Percentiles rank a stretch among this genome's conserved stretches.
phyloP scores from a whole-genome alignment of 805 yeast species.

The Nakazawaea pomicola region DNA sequence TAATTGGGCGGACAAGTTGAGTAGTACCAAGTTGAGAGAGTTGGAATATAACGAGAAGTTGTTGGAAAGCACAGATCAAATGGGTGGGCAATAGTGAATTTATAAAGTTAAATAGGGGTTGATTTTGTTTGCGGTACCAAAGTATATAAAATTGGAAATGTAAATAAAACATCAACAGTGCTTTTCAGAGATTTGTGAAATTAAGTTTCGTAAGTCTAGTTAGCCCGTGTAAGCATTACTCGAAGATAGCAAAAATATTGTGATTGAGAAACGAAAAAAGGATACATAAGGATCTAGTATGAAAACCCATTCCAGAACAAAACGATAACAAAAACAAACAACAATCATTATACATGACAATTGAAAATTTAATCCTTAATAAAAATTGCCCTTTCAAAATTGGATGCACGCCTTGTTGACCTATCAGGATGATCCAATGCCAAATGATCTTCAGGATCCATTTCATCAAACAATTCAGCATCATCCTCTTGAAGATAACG shows the following conservation, averaged over 20 bases:
- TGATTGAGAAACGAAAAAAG: no score
- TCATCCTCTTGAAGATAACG: constrained; percentile 50
- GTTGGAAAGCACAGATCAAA: background rate
- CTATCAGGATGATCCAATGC: constrained; percentile 90
- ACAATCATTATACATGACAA: background rate
- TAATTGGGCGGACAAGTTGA: constrained; percentile 65
- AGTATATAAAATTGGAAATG: no score
- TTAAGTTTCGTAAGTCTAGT: no score
- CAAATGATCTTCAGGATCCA: constrained; percentile 46
- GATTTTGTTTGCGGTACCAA: no score
- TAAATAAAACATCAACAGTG: no score
- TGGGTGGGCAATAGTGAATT: background rate
- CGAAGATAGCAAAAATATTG: no score
- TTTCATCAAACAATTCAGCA: constrained; percentile 48
- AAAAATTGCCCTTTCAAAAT: constrained; percentile 54
- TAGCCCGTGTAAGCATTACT: no score
- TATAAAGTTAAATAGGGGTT: no score
- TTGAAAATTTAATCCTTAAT: constrained; percentile 33
- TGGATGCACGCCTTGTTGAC: constrained; percentile 47
- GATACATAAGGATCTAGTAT: background rate
- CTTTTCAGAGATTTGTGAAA: no score
- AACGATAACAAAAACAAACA: constrained; percentile 6
- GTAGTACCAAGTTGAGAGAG: constrained; percentile 76
- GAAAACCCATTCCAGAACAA: background rate
- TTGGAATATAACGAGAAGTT: constrained; percentile 21